phyloP scores from a whole-genome alignment of 768 basidiomycete species.

The Rhodotorula graminis region DNA sequence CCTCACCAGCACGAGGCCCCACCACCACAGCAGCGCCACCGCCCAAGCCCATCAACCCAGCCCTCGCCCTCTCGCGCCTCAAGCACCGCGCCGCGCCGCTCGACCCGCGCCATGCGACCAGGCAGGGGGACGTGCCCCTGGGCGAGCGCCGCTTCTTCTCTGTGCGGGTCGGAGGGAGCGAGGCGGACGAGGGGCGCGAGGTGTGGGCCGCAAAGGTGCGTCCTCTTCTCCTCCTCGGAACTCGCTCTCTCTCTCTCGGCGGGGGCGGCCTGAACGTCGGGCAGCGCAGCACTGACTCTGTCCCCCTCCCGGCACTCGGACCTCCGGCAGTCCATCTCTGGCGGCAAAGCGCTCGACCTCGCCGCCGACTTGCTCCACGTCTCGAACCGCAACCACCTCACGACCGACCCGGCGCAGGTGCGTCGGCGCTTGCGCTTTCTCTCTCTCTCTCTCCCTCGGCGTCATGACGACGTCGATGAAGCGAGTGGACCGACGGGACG shows the following conservation, averaged over 20 bases:
- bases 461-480: not conserved
- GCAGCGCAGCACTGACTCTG: not conserved
- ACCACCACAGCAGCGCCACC: no score
- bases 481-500: not conserved
- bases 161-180: conserved; percentile 48
- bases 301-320: not conserved
- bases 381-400: conserved; percentile 22
- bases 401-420: conserved; percentile 4
- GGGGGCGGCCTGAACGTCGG: no score
- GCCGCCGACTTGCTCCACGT: conserved; percentile 50
- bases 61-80: conserved; percentile 68
- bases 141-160: conserved; percentile 60
- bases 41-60: conserved; percentile 55
- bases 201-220: conserved; percentile 71
- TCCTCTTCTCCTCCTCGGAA: not conserved
- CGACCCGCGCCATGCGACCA: conserved; percentile 56
- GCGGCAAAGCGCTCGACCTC: conserved; percentile 63
- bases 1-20: no score
- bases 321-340: conserved; percentile 54
- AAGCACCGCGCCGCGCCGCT: conserved; percentile 63
- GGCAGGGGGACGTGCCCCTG: conserved; percentile 51
- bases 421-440: not conserved
- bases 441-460: not conserved
- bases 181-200: conserved; percentile 50
- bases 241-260: no score